Evolutionary conservation across 176 grass and related monocot species (phyloP).

Genomic region (Alopecurus myosuroides): DNA sequence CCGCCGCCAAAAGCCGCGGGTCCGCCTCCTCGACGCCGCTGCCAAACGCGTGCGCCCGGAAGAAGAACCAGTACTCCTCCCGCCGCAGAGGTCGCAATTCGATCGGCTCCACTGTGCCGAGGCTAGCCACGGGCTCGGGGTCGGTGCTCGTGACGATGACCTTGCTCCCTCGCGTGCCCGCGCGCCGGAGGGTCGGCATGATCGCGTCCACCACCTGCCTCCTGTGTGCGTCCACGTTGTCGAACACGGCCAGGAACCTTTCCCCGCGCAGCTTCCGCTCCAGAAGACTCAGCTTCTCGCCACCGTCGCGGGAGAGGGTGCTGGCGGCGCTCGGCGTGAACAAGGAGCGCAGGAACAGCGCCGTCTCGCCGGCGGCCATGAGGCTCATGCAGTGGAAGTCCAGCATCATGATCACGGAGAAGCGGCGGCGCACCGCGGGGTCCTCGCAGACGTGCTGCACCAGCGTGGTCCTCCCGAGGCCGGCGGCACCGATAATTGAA

Average conservation of each 20-base stretch:
- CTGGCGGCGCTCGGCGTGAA: background rate
- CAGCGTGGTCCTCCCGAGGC: too few relatives aligned
- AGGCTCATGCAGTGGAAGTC: constrained; percentile 32
- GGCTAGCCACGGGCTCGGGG: background rate
- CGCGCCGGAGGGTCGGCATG: background rate
- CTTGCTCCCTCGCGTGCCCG: constrained; percentile 11
- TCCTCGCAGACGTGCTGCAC: too few relatives aligned
- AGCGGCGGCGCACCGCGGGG: too few relatives aligned
- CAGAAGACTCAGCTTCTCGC: background rate
- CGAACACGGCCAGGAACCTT: constrained; percentile 23
- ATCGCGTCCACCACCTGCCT: constrained; percentile 10
- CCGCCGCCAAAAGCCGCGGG: background rate
- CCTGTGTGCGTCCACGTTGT: constrained; percentile 8
- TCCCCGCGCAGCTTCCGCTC: background rate
- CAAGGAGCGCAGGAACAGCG: background rate
- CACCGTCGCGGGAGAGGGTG: background rate
- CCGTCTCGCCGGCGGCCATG: background rate
- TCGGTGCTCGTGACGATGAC: constrained; percentile 11
- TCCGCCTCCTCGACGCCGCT: background rate
- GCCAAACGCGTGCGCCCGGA: constrained; percentile 20
- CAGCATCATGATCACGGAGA: background rate
- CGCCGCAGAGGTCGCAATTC: background rate
- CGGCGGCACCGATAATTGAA: too few relatives aligned
- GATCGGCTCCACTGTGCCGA: constrained; percentile 9
- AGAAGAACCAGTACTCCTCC: constrained; percentile 35